Base-by-base conservation (phyloP, 805 yeast genomes). In the Yarrowia osloensis region DNA sequence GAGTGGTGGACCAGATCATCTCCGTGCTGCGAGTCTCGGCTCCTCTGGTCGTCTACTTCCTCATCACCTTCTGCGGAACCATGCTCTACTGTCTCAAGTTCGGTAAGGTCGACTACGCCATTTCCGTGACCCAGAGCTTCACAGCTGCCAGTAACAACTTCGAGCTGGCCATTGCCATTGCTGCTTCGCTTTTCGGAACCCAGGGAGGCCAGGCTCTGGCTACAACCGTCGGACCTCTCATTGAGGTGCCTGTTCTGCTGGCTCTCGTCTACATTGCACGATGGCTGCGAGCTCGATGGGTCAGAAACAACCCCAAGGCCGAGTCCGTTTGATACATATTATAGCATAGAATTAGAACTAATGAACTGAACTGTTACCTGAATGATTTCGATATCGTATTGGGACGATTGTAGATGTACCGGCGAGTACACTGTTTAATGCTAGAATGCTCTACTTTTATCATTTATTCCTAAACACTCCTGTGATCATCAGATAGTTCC, bases 81-180 rank as follows among this genome's bases (percentile, higher is more conserved):
- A 67, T 74, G 42, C 80, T 79, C 67, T 76, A 79, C 68, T 68
- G 70, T 31, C 67, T 67, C 63, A 70, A 69, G 42, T 66, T 67
- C 33, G 72, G 72, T 46, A 35, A 35, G 33, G 68, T 66, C 57
- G 70, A 40, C 55, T 85, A 83, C 71, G 70, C 74, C 8, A 76
- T 77, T 35, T 80, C 81, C 5, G 74, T 80, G 37, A 82, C 87
- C 17, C 88, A 85, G 69, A 77, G 84, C 12, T 85, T 85, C 70
- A 83, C 87, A 3, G 86, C 87, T 15, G 83, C 87, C 1, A 82
- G 86, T 5, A 85, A 85, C 72, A 85, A 85, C 72, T 85, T 85
- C 70, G 88, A 85, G 72, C 76, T 85, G 49, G 82, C 86, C 67
- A 74, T 85, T 40, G 86, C 88, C 4, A 81, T 85, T 21, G 83